Conservation (phyloP, 176 grass and related monocot species). For the Zizania latifolia region DNA sequence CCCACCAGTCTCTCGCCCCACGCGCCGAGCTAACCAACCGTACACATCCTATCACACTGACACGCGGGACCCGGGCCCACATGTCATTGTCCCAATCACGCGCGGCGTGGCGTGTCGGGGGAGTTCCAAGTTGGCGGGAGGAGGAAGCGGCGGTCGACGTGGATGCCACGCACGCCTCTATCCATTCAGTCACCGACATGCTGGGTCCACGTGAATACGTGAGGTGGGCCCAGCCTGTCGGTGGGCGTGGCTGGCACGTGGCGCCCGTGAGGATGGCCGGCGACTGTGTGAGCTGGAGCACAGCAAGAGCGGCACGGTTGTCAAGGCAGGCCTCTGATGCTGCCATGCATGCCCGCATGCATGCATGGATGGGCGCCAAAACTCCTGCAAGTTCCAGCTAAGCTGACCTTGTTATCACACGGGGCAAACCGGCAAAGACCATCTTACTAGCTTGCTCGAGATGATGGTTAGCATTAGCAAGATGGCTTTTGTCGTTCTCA, state of each 20-base stretch:
- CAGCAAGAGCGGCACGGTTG: neutral
- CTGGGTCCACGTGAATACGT: neutral
- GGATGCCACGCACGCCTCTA: neutral
- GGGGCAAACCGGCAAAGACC: no score
- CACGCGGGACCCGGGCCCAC: neutral
- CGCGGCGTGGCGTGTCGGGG: no score
- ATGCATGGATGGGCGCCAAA: neutral
- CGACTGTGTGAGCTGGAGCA: neutral
- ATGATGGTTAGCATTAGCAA: no score
- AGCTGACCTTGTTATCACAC: no score
- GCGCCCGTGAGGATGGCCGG: neutral
- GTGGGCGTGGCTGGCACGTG: neutral
- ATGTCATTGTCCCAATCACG: no score
- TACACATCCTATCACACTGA: neutral
- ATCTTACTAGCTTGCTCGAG: no score
- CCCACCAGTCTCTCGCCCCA: neutral
- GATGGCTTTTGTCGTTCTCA: no score
- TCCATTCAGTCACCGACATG: neutral
- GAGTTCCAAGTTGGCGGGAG: conserved; percentile 17
- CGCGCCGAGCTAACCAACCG: neutral
- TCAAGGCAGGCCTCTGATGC: neutral
- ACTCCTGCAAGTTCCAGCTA: no score
- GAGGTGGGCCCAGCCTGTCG: neutral
- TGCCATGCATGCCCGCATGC: neutral
- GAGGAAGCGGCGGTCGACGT: neutral